Evolutionary conservation across 495 filamentous ascomycete genomes (phyloP).

Genomic region (Aspergillus asperescens): DNA sequence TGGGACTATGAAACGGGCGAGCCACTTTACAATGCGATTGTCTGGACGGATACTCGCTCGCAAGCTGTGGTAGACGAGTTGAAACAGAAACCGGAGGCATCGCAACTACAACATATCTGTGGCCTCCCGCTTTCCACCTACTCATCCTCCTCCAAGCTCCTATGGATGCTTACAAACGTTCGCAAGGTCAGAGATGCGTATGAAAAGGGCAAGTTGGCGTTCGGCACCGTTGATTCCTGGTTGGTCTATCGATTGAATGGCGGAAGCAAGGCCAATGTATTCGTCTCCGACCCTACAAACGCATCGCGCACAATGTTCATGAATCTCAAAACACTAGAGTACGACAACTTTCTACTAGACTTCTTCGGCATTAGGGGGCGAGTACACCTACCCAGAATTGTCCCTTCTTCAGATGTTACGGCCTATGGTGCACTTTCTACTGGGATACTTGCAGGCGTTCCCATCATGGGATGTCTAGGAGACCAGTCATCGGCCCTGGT

Average conservation of each 20-base stretch:
- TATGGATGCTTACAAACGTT: conserved; percentile 79
- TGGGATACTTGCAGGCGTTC: conserved; percentile 62
- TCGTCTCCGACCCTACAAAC: conserved; percentile 89
- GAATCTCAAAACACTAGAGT: conserved; percentile 78
- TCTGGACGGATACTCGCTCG: conserved; percentile 92
- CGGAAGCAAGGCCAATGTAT: conserved; percentile 59
- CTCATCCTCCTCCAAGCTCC: conserved; percentile 82
- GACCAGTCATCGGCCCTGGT: conserved; percentile 93
- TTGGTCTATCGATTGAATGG: conserved; percentile 87
- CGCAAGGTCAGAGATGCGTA: conserved; percentile 69
- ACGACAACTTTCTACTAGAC: conserved; percentile 71
- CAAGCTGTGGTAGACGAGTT: conserved; percentile 69
- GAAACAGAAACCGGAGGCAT: conserved; percentile 58
- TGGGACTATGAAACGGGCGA: conserved; percentile 88
- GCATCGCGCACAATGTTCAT: conserved; percentile 96
- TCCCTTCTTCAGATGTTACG: conserved; percentile 71
- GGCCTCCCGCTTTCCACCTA: conserved; percentile 92
- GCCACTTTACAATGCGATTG: conserved; percentile 82
- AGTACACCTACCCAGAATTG: conserved; percentile 74
- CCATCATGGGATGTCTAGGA: conserved; percentile 81
- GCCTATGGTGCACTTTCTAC: conserved; percentile 64
- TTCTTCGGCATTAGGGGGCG: conserved; percentile 76
- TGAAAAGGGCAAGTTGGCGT: conserved; percentile 70
- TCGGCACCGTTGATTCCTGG: conserved; percentile 93
- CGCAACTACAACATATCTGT: conserved; percentile 65